Evolutionary conservation across 768 basidiomycete species (phyloP).

Genomic region (Imleria badia): DNA sequence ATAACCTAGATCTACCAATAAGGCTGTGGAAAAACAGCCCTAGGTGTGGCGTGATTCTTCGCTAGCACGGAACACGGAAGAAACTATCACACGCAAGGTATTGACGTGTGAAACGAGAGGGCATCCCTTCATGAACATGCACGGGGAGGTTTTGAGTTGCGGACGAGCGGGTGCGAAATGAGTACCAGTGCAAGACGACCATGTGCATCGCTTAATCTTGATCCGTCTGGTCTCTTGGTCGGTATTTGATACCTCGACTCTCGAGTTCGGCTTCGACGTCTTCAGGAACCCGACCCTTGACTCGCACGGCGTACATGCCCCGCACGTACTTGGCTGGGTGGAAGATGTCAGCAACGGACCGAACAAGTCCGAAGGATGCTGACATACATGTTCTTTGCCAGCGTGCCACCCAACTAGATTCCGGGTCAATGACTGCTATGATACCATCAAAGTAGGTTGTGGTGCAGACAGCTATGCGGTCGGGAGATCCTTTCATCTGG

Average conservation of each 20-base stretch:
- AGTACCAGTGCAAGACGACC: background rate
- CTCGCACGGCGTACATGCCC: slow-evolving; percentile 92
- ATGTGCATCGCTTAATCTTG: slow-evolving; percentile 47
- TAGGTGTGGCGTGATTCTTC: slow-evolving; percentile 1
- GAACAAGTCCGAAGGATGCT: background rate
- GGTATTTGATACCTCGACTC: slow-evolving; percentile 74
- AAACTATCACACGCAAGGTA: slow-evolving; percentile 2
- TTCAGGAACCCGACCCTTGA: slow-evolving; percentile 81
- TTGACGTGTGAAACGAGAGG: slow-evolving; percentile 17
- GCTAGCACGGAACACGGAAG: slow-evolving; percentile 1
- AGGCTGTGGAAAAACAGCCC: slow-evolving; percentile 4
- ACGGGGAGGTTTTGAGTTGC: background rate
- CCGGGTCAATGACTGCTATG: slow-evolving; percentile 82
- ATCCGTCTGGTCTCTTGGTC: slow-evolving; percentile 81
- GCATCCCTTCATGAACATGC: background rate
- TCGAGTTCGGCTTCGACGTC: slow-evolving; percentile 83
- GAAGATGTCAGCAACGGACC: slow-evolving; percentile 2
- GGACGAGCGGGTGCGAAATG: background rate
- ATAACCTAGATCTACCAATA: slow-evolving; percentile 1
- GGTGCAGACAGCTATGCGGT: slow-evolving; percentile 83
- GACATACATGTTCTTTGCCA: slow-evolving; percentile 92
- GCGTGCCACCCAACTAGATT: slow-evolving; percentile 90
- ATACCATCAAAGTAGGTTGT: slow-evolving; percentile 92
- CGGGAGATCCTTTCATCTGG: slow-evolving; percentile 86
- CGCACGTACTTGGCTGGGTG: slow-evolving; percentile 79